These are phyloP conservation scores for Hypoxylon sp. DNA, from an alignment of 2,329 filamentous ascomycete species.

Conservation along the genomic window DNA sequence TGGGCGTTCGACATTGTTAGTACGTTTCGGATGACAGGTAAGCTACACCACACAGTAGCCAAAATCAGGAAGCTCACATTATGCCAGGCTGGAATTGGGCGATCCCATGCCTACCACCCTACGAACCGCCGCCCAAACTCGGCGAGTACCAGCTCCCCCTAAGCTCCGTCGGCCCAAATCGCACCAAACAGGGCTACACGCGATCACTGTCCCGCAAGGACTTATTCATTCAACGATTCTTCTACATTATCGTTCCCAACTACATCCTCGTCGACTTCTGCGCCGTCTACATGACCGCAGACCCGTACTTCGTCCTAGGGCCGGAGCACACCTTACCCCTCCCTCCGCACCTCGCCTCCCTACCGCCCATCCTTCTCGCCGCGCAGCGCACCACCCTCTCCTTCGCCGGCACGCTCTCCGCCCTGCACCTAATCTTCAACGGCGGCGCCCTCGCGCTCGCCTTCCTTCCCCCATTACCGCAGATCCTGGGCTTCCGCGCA, in stretches of 20 bases:
- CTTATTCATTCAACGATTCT: slow-evolving; percentile 64
- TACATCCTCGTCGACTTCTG: slow-evolving; percentile 80
- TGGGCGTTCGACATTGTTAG: slow-evolving; percentile 71
- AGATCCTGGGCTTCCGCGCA: slow-evolving; percentile 66
- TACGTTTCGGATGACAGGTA: slow-evolving; percentile 70
- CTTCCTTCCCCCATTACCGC: slow-evolving; percentile 47
- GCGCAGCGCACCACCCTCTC: slow-evolving; percentile 71
- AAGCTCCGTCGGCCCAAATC: slow-evolving; percentile 57
- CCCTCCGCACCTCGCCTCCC: slow-evolving; percentile 60
- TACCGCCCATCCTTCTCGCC: slow-evolving; percentile 64
- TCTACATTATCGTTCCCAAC: slow-evolving; percentile 62
- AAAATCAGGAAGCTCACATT: not conserved
- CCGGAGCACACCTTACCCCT: slow-evolving; percentile 59
- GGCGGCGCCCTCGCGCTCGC: slow-evolving; percentile 72
- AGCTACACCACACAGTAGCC: slow-evolving; percentile 33
- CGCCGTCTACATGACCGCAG: slow-evolving; percentile 78
- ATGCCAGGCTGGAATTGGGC: slow-evolving; percentile 70
- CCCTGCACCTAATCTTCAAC: slow-evolving; percentile 73
- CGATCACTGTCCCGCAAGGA: slow-evolving; percentile 60
- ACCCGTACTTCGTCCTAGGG: slow-evolving; percentile 81
- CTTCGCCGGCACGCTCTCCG: slow-evolving; percentile 69
- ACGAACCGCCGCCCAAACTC: slow-evolving; percentile 58
- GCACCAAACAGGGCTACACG: slow-evolving; percentile 63
- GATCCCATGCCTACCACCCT: slow-evolving; percentile 63
- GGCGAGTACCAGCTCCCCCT: slow-evolving; percentile 58